Evolutionary conservation across 352 stramenopile species (phyloP).

Genomic region (Pythium plurisporium): DNA sequence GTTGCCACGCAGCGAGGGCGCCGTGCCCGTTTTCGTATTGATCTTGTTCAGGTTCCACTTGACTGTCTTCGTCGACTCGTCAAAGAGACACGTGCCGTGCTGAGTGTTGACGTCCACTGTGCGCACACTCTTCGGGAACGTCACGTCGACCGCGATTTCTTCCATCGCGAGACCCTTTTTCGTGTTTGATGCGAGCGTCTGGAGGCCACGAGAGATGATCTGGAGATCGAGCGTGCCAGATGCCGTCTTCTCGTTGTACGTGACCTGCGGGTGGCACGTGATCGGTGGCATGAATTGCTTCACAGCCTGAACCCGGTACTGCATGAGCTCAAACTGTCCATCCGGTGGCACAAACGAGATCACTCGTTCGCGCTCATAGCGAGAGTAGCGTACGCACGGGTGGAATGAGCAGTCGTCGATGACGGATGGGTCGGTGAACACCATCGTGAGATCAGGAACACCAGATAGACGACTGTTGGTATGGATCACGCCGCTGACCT

Average conservation of each 20-base stretch:
- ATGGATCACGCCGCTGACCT: constrained; percentile 95
- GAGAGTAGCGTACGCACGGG: constrained; percentile 95
- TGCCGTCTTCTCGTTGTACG: constrained; percentile 67
- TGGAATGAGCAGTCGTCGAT: constrained; percentile 99
- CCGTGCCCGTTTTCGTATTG: constrained; percentile 77
- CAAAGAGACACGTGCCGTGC: constrained; percentile 92
- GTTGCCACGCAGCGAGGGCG: constrained; percentile 87
- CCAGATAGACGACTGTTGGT: constrained; percentile 94
- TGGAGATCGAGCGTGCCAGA: constrained; percentile 64
- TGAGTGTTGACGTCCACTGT: constrained; percentile 94
- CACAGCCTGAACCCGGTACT: constrained; percentile 75
- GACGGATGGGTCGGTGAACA: constrained; percentile 94
- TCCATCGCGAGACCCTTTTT: constrained; percentile 79
- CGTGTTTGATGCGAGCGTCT: constrained; percentile 71
- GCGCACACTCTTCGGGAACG: constrained; percentile 94
- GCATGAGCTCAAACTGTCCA: constrained; percentile 94
- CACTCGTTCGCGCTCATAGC: constrained; percentile 94
- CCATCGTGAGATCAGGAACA: constrained; percentile 96
- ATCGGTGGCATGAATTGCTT: constrained; percentile 83
- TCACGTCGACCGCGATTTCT: constrained; percentile 94
- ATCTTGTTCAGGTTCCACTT: constrained; percentile 96
- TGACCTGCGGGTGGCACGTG: constrained; percentile 86
- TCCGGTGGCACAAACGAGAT: constrained; percentile 98
- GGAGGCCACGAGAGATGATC: constrained; percentile 70
- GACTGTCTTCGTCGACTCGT: constrained; percentile 91